Evolutionary conservation across 2,329 filamentous ascomycete species (phyloP).

Genomic region (Epicoccum sorghinum): DNA sequence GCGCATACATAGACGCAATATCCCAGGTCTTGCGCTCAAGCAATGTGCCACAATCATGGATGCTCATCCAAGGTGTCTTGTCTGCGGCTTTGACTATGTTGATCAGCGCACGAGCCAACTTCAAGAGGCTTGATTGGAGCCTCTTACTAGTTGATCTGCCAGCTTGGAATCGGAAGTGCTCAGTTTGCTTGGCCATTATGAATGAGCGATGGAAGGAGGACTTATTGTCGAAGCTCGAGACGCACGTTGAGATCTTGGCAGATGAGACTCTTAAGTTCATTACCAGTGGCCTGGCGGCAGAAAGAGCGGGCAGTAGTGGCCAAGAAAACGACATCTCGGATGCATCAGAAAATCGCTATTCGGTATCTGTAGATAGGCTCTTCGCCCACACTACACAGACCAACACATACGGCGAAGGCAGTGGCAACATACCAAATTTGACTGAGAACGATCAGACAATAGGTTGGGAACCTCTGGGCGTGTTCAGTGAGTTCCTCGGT

Average conservation of each 20-base stretch:
- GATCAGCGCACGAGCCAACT: background rate
- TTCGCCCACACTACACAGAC: background rate
- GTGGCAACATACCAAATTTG: background rate
- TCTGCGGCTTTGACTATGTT: constrained; percentile 9
- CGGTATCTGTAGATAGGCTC: background rate
- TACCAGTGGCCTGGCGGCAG: background rate
- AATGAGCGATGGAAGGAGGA: constrained; percentile 7
- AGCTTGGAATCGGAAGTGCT: constrained; percentile 4
- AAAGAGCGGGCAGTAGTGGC: background rate
- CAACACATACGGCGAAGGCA: background rate
- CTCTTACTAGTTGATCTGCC: constrained; percentile 3
- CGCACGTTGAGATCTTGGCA: background rate
- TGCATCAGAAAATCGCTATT: background rate
- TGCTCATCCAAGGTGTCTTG: constrained; percentile 8
- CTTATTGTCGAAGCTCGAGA: background rate
- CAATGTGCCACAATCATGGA: constrained; percentile 5
- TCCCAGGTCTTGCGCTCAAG: background rate
- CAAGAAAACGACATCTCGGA: background rate
- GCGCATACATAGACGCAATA: constrained; percentile 1
- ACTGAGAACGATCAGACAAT: background rate
- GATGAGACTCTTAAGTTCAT: constrained; percentile 2
- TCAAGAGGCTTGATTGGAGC: background rate
- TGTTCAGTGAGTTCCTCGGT: background rate
- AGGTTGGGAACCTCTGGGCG: background rate
- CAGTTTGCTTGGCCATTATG: constrained; percentile 9